These are phyloP conservation scores for Barnettozyma californica DNA, from an alignment of 805 yeast genomes.

Conservation along the genomic window DNA sequence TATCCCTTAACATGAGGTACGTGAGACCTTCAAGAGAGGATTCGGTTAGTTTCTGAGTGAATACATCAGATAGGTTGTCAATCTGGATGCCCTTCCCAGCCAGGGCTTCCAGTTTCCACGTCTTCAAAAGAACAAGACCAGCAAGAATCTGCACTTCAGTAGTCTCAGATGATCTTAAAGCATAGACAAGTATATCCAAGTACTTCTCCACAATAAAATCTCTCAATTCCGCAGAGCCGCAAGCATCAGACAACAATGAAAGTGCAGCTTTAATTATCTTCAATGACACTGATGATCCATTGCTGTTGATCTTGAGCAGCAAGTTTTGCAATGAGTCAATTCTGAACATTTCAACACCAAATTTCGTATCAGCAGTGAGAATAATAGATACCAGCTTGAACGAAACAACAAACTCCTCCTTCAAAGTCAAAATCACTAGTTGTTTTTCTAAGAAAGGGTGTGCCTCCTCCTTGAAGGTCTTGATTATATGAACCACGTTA, in stretches of 20 bases:
- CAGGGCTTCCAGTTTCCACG: slow-evolving; percentile 41
- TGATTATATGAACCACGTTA: slow-evolving; percentile 13
- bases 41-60: slow-evolving; percentile 17
- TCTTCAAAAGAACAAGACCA: slow-evolving; percentile 45
- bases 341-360: slow-evolving; percentile 20
- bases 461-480: slow-evolving; percentile 7
- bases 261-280: slow-evolving; percentile 26
- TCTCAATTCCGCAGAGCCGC: slow-evolving; percentile 48
- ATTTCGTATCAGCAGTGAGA: slow-evolving; percentile 11
- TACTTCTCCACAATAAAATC: slow-evolving; percentile 41
- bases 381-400: slow-evolving; percentile 16
- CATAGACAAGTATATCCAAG: slow-evolving; percentile 34
- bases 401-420: slow-evolving; percentile 22
- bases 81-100: slow-evolving; percentile 31
- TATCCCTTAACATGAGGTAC: slow-evolving; percentile 39
- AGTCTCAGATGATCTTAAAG: slow-evolving; percentile 22
- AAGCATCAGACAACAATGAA: slow-evolving; percentile 37
- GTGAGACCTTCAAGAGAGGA: slow-evolving; percentile 43
- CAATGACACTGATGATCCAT: neutral
- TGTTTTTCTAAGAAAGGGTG: slow-evolving; percentile 15
- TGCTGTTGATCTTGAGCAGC: slow-evolving; percentile 14
- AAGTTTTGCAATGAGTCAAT: slow-evolving; percentile 25
- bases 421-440: slow-evolving; percentile 19
- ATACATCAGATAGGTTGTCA: slow-evolving; percentile 29
- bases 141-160: slow-evolving; percentile 30